Percentiles rank a stretch among this genome's conserved stretches.
These are phyloP conservation scores for Xylaria longipes DNA, from an alignment of 495 filamentous ascomycete species.

Conservation along the genomic window DNA sequence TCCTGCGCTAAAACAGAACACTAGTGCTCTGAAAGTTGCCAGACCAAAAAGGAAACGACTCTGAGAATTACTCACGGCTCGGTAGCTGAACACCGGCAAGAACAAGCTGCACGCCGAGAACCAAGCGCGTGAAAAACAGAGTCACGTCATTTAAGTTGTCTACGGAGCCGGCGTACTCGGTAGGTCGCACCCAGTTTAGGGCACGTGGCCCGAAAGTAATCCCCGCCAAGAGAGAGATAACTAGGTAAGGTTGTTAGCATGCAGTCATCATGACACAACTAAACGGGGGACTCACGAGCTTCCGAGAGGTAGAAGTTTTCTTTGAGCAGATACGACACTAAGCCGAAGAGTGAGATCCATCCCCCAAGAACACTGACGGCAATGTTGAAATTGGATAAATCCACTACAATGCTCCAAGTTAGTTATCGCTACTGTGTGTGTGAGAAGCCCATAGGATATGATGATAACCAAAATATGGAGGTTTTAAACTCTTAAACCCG, in stretches of 20 bases:
- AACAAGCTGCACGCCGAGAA: conserved; percentile 90
- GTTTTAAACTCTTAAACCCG: no score
- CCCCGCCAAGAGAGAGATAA: conserved; percentile 84
- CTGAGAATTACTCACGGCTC: no score
- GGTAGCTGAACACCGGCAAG: conserved; percentile 92
- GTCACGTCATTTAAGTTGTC: conserved; percentile 58
- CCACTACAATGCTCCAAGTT: conserved; percentile 43
- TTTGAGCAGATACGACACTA: conserved; percentile 89
- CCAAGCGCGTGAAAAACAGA: conserved; percentile 83
- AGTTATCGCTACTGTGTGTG: background rate
- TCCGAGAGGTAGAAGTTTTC: conserved; percentile 92
- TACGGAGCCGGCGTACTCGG: conserved; percentile 74
- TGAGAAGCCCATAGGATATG: background rate
- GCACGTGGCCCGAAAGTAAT: conserved; percentile 79
- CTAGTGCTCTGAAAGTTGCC: no score
- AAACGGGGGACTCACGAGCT: conserved; percentile 65
- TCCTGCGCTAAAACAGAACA: no score
- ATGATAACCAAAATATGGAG: background rate
- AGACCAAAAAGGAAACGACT: no score
- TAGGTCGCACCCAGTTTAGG: conserved; percentile 75
- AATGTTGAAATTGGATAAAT: conserved; percentile 86
- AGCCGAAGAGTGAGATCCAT: conserved; percentile 85
- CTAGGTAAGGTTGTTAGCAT: conserved; percentile 47
- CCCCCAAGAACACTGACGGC: conserved; percentile 82
- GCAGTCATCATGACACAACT: background rate